Evolutionary conservation across 805 yeast genomes (phyloP), one percentile per base, ranked within the genome.

Genomic region (Metschnikowia shivogae): DNA sequence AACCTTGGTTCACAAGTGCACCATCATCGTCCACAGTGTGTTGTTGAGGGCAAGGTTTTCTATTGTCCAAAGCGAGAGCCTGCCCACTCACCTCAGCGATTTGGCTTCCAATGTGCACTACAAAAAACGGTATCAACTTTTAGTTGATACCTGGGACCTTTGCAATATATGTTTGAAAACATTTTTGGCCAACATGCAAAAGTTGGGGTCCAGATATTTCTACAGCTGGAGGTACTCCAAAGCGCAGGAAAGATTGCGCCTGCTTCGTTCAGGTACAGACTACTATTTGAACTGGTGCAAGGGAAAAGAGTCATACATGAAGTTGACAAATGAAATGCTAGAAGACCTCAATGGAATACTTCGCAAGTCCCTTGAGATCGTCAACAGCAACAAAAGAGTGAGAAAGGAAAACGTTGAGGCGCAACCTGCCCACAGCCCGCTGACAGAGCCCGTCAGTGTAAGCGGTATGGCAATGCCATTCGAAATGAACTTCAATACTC

Each of bases 201-300:
- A 38, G 13, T 43, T 54, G 44, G 48, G 47, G 17, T 44, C 54
- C 19, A 38, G 58, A 22, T 54, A 53, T 29, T 54, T 52, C 44
- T 54, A 54, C 47, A 48, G 56, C 39, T 54, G 58, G 58, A 27
- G 56, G 12, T 50, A 49, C 14, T n/a, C 39, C 14, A 54, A 50
- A 32, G 56, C 56, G 9, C 55, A 52, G 27, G 48, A 47, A 10
- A 40, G 42, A 19, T 43, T 54, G 39, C 43, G 36, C 7, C 17
- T 17, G 6, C 44, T 46, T 3, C 42, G 53, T 12, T 43, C 36
- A n/a, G 56, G 56, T 1, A 47, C 55, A 2, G 56, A 52, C 12
- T 54, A 43, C 43, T 54, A 50, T 39, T 27, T 35, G 29, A 37
- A 37, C 5, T 52, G 48, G 45, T 50, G 55, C 41, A 45, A 46